Evolutionary conservation across 768 basidiomycete species (phyloP).

Genomic region (Agrocybe praecox): DNA sequence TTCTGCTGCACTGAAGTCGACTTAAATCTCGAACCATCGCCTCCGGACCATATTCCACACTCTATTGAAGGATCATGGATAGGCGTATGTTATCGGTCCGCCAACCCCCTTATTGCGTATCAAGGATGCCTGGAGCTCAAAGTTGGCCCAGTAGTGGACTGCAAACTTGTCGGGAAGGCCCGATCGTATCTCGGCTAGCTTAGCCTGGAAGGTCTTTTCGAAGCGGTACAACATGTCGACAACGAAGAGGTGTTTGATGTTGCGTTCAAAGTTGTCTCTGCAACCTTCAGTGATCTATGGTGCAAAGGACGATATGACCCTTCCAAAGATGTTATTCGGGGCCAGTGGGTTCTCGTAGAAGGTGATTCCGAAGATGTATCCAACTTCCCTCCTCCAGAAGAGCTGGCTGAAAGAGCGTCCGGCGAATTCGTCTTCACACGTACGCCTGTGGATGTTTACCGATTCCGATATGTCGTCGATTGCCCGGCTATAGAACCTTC

Average conservation of each 20-base stretch:
- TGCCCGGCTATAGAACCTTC: neutral
- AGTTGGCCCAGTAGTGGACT: slow-evolving; percentile 3
- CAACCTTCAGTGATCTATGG: neutral
- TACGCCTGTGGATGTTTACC: neutral
- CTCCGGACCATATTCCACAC: neutral
- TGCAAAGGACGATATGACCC: slow-evolving; percentile 10
- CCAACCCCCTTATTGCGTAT: neutral
- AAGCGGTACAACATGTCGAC: neutral
- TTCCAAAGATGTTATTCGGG: slow-evolving; percentile 2
- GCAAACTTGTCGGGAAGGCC: slow-evolving; percentile 1
- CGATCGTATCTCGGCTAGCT: neutral
- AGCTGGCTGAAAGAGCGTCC: neutral
- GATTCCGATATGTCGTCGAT: slow-evolving; percentile 6
- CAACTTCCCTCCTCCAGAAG: neutral
- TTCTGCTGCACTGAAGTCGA: neutral
- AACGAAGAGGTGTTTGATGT: neutral
- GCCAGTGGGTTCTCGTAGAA: slow-evolving; percentile 5
- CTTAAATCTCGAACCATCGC: neutral
- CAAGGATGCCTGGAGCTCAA: neutral
- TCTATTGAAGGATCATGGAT: slow-evolving; percentile 3
- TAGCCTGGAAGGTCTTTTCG: neutral
- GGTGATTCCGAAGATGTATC: neutral
- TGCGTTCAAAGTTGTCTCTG: neutral
- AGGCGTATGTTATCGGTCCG: neutral
- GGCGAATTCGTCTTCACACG: slow-evolving; percentile 1